These are phyloP conservation scores for Tephrocybe sp. DNA, from an alignment of 768 basidiomycete species.

Conservation along the genomic window DNA sequence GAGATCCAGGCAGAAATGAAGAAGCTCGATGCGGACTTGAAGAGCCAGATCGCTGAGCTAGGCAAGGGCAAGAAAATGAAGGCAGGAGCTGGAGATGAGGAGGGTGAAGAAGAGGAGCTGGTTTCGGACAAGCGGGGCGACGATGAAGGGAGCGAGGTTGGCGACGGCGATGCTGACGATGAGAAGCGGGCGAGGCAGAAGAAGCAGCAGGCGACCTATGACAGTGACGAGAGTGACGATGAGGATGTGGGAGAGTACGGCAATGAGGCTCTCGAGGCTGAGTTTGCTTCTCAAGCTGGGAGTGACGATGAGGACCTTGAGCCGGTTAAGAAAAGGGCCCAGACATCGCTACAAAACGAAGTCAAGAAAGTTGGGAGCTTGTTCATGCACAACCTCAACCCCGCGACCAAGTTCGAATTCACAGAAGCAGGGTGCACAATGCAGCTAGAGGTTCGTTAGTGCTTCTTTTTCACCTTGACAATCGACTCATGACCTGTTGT, in stretches of 20 bases:
- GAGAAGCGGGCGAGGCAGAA: constrained; percentile 71
- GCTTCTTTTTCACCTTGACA: not conserved
- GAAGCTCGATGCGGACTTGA: constrained; percentile 76
- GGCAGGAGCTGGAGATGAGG: constrained; percentile 52
- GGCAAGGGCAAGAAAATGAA: constrained; percentile 72
- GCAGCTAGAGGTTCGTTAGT: constrained; percentile 71
- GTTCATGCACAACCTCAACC: constrained; percentile 60
- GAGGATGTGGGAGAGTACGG: constrained; percentile 50
- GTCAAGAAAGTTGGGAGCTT: constrained; percentile 43
- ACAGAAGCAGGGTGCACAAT: constrained; percentile 68
- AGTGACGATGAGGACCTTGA: constrained; percentile 30
- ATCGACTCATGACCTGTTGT: constrained; percentile 1
- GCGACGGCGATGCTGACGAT: constrained; percentile 81
- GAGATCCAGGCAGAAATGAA: constrained; percentile 88
- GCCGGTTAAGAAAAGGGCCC: constrained; percentile 24
- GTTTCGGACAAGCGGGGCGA: constrained; percentile 40
- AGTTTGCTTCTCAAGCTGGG: constrained; percentile 53
- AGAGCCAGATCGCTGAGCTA: constrained; percentile 74
- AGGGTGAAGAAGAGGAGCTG: constrained; percentile 47
- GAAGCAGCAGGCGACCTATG: constrained; percentile 77
- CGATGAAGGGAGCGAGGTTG: constrained; percentile 74
- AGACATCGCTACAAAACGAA: constrained; percentile 37
- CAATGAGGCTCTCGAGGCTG: constrained; percentile 65
- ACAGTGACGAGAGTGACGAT: constrained; percentile 62
- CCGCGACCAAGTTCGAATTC: constrained; percentile 75